Conservation (phyloP, 2,329 filamentous ascomycete species). For the Penicillium brasilianum region DNA sequence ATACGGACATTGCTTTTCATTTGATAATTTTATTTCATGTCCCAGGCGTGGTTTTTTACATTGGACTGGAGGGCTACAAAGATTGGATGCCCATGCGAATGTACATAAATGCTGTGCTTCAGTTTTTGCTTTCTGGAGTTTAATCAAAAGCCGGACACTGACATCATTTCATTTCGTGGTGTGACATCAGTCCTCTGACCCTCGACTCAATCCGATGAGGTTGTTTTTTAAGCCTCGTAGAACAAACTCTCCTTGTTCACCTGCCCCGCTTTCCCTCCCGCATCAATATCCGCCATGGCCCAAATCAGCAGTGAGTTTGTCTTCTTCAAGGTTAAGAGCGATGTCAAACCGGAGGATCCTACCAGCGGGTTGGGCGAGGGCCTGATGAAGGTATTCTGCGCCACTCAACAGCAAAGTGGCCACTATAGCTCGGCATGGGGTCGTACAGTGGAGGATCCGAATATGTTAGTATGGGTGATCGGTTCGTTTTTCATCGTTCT, state of each 20-base stretch:
- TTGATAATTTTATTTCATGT: slow-evolving; percentile 7
- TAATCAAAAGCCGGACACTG: slow-evolving; percentile 21
- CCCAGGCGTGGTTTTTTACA: slow-evolving; percentile 20
- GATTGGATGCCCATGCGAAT: slow-evolving; percentile 9
- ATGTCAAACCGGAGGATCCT: slow-evolving; percentile 46
- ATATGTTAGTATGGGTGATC: slow-evolving; percentile 44
- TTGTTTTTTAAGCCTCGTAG: not conserved
- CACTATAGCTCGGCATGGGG: slow-evolving; percentile 46
- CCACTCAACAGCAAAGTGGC: slow-evolving; percentile 41
- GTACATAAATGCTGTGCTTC: slow-evolving; percentile 24
- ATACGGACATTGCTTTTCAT: slow-evolving; percentile 9
- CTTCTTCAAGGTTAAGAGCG: slow-evolving; percentile 44
- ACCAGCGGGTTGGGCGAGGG: slow-evolving; percentile 38
- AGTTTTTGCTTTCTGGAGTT: not conserved
- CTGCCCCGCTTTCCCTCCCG: not conserved
- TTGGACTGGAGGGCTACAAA: slow-evolving; percentile 2
- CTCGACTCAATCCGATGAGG: not conserved
- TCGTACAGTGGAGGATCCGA: slow-evolving; percentile 42
- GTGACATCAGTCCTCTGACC: slow-evolving; percentile 24
- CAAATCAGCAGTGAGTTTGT: slow-evolving; percentile 41
- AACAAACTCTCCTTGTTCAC: not conserved
- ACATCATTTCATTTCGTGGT: slow-evolving; percentile 30
- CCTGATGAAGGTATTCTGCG: slow-evolving; percentile 36
- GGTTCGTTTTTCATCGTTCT: slow-evolving; percentile 31
- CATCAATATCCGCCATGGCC: slow-evolving; percentile 28